Evolutionary conservation across 75 land plant species (phyloP).

Genomic region (Cryptomeria japonica): DNA sequence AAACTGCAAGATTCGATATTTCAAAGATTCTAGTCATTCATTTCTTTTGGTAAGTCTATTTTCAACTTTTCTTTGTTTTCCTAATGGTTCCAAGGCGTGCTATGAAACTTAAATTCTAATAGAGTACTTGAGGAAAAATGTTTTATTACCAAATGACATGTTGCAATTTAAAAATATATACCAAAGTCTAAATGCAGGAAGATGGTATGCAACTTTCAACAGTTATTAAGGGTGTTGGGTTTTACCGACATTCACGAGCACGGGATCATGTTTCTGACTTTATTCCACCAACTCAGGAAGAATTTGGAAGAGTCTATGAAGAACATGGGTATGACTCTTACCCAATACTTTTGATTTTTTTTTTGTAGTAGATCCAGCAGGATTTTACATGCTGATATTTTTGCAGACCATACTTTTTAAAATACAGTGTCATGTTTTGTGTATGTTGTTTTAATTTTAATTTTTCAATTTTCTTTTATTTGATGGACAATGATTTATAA

Average conservation of each 20-base stretch:
- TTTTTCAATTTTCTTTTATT: not conserved
- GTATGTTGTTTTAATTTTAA: not conserved
- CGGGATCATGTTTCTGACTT: slow-evolving; percentile 45
- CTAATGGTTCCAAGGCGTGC: not conserved
- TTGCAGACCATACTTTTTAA: not conserved
- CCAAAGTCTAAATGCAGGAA: slow-evolving; percentile 34
- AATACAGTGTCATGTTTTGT: not conserved
- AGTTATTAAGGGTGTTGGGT: slow-evolving; percentile 30
- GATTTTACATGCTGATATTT: not conserved
- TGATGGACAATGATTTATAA: not conserved
- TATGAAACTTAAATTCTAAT: not conserved
- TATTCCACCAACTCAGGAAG: slow-evolving; percentile 37
- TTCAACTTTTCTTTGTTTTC: not conserved
- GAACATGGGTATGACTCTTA: slow-evolving; percentile 20
- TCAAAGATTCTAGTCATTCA: slow-evolving; percentile 47
- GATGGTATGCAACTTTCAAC: slow-evolving; percentile 41
- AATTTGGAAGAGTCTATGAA: slow-evolving; percentile 25
- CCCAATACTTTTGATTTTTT: not conserved
- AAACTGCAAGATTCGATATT: slow-evolving; percentile 52
- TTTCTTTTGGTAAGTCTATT: slow-evolving; percentile 51
- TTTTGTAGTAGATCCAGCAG: not conserved
- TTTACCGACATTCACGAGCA: slow-evolving; percentile 35
- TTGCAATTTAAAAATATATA: slow-evolving; percentile 2
- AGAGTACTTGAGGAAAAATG: not conserved
- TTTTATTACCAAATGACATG: not conserved